These are phyloP conservation scores for Elaeis oleifera DNA, from an alignment of 202 grass and related monocot species.

Conservation along the genomic window DNA sequence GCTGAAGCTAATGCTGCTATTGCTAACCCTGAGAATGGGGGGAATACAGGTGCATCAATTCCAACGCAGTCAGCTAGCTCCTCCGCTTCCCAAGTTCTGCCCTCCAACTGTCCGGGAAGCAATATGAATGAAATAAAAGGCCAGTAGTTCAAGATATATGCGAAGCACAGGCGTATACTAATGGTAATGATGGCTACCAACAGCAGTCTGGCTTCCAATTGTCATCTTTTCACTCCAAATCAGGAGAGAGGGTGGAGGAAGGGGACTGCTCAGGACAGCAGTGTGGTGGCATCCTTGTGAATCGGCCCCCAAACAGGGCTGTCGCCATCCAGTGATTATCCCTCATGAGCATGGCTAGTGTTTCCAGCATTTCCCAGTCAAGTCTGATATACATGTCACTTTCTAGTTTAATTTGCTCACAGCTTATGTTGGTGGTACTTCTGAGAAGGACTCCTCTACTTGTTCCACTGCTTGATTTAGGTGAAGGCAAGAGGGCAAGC, in stretches of 20 bases:
- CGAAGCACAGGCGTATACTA: background rate
- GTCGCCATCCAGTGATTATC: constrained; percentile 2
- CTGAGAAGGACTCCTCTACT: too few relatives aligned
- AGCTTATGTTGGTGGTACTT: too few relatives aligned
- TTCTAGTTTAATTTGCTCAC: too few relatives aligned
- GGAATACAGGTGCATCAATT: constrained; percentile 25
- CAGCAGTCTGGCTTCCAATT: background rate
- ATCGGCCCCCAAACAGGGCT: constrained; percentile 1
- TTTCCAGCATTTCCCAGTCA: background rate
- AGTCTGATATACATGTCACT: background rate
- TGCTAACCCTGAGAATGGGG: constrained; percentile 12
- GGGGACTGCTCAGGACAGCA: background rate
- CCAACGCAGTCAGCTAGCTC: background rate
- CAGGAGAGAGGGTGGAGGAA: background rate
- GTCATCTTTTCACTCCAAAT: constrained; percentile 9
- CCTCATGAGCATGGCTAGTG: background rate
- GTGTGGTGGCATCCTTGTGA: background rate
- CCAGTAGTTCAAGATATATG: background rate
- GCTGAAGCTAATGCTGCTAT: constrained; percentile 12
- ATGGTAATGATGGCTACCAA: background rate
- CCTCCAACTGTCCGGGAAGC: background rate
- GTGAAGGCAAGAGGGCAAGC: constrained; percentile 22
- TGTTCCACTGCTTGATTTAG: constrained; percentile 10
- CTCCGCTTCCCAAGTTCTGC: background rate
- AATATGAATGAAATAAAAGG: background rate